phyloP scores from a whole-genome alignment of 2,329 filamentous ascomycete genomes.

The Calonectria pseudoreteaudii region DNA sequence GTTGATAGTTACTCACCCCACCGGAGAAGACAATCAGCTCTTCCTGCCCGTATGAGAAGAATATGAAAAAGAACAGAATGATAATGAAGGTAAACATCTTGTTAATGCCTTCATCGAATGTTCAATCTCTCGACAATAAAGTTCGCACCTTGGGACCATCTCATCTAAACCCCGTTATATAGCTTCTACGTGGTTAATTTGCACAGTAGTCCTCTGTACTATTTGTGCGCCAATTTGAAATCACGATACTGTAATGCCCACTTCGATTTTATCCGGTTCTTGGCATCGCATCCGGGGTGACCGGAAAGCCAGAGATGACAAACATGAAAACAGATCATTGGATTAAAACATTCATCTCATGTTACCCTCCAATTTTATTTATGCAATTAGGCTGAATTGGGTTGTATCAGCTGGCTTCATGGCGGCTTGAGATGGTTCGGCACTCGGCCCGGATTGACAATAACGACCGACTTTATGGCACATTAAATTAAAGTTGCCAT shows the following conservation, averaged over 20 bases:
- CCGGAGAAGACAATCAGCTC: neutral
- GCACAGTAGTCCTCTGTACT: neutral
- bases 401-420: neutral
- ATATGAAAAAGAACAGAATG: neutral
- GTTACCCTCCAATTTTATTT: neutral
- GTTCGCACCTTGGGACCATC: neutral
- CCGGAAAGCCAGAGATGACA: neutral
- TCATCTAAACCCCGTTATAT: neutral
- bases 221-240: neutral
- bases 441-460: neutral
- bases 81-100: neutral
- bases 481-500: neutral
- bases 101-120: neutral
- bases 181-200: neutral
- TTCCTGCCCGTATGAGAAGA: neutral
- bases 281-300: neutral
- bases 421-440: neutral
- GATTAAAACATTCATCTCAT: neutral
- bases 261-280: neutral
- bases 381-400: neutral
- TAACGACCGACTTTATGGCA: neutral
- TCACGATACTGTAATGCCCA: neutral
- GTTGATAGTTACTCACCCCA: neutral
- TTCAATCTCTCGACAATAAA: neutral
- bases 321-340: neutral